Evolutionary conservation across 306 rosid genomes (phyloP), one percentile per base, ranked within the genome.

Genomic region (Prunus kanzakura): DNA sequence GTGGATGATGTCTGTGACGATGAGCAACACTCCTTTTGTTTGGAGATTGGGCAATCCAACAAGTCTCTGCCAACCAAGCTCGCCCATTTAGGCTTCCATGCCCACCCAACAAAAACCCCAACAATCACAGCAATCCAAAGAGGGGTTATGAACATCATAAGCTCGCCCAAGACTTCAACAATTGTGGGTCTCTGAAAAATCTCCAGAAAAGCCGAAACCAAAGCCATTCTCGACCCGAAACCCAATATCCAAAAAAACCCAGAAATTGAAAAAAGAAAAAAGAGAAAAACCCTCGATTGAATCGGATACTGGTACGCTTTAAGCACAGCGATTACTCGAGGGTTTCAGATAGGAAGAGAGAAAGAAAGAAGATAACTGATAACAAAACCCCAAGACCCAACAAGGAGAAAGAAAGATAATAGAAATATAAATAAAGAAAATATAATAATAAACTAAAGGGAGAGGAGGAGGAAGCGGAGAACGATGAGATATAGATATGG

Each of bases 21-120:
- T 2, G 82, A 60, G 32, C 79, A 75, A 72, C 84, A 49, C 32
- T 76, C 61, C 35, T 66, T 80, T 27, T 76, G 80, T 23, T 67
- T 83, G 1, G 89, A 74, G 69, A 57, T 71, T 14, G 87, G 43
- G 64, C 79, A 69, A 69, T 70, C 82, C 41, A 77, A 77, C 73
- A 71, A 20, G 54, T 84, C 85, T 54, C 83, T 35, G 7, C 85
- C 82, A 19, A 76, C 79, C 76, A 80, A 83, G 57, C 29, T 71
- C 29, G 87, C 99, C 99, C 99, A 95, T 78, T 86, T 88, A 14
- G 99, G 99, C n/a, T 82, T 89, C 99, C 99, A 92, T 1, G 87
- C 83, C 99, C 99, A 95, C 27, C 99, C 99, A 51, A 95, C 89
- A 32, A 90, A 41, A 57, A 95, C 97, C 1, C 99, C 97, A 23